Base-by-base conservation (phyloP, 495 filamentous ascomycete genomes). In the Parachaetomium inaequale region DNA sequence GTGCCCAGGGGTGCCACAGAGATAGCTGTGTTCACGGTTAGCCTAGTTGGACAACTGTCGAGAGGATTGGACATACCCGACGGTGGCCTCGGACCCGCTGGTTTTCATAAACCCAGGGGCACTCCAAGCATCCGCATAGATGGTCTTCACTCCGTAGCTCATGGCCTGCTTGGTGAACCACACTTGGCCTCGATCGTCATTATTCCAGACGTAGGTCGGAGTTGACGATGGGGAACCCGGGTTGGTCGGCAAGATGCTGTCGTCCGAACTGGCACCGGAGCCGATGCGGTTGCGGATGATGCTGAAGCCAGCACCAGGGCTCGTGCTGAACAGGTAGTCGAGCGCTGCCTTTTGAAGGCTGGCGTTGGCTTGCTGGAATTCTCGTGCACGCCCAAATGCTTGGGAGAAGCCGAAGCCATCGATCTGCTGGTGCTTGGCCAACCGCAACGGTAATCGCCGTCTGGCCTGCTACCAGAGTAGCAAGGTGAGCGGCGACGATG, bases 1-100 rank as follows among this genome's bases (percentile, higher is more conserved):
- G 0, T 76, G 71, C n/a, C 75, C 76, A 14, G 70, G 64, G 3
- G 81, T 75, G 38, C 82, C 82, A 59, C 83, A 84, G 32, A 34
- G 32, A 11, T 34, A 34, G 32, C 32, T 34, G 32, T 34, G 32
- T 6, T 34, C 11, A 34, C 32, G 11, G 32, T 34, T 11, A 34
- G 11, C 32, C 32, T 5, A 34, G 32, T 5, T 11, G 11, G 32
- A 6, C 6, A 34, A 34, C 32, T 34, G 32, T 34, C 32, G 11
- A 34, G 32, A 34, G 11, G 32, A 34, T 34, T 5, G 32, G 32
- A n/a, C 40, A n/a, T n/a, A 43, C 40, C 40, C 40, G 8, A 11
- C 4, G 17, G 40, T 15, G 8, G 11, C 17, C 12, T 43, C 40
- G 11, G 8, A 12, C 3, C 40, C 40, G 17, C 40, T 43, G 4